These are phyloP conservation scores for Pestalotiopsis sp. DNA, from an alignment of 2,329 filamentous ascomycete genomes.

Conservation along the genomic window DNA sequence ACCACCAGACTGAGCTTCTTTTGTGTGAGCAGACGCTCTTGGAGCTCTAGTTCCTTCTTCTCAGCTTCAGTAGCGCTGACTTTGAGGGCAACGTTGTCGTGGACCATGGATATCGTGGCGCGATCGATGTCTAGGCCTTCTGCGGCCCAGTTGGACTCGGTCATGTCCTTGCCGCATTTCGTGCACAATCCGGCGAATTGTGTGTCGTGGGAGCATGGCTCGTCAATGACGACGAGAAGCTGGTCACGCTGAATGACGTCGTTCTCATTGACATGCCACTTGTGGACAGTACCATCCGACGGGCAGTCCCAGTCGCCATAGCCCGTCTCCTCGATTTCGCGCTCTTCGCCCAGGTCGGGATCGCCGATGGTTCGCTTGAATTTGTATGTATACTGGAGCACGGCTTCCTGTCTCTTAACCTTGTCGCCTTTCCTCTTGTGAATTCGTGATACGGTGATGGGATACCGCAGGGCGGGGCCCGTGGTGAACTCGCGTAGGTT, in stretches of 20 bases:
- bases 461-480: conserved; percentile 77
- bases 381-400: conserved; percentile 87
- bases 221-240: conserved; percentile 75
- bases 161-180: conserved; percentile 96
- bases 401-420: conserved; percentile 73
- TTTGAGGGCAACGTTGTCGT: conserved; percentile 85
- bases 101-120: conserved; percentile 91
- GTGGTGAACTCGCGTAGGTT: conserved; percentile 49
- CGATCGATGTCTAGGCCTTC: conserved; percentile 79
- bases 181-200: conserved; percentile 91
- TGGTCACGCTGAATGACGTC: conserved; percentile 63
- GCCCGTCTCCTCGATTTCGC: conserved; percentile 70
- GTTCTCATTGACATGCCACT: conserved; percentile 75
- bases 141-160: conserved; percentile 81
- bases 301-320: conserved; percentile 80
- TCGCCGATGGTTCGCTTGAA: conserved; percentile 79
- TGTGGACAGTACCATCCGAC: conserved; percentile 75
- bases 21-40: conserved; percentile 76
- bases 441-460: conserved; percentile 87
- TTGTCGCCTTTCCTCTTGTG: conserved; percentile 75
- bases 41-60: conserved; percentile 82
- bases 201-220: conserved; percentile 87
- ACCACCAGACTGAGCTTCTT: conserved; percentile 92
- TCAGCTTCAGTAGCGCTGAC: conserved; percentile 83
- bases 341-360: conserved; percentile 57